Percentiles rank a stretch among this genome's conserved stretches.
phyloP scores from a whole-genome alignment of 495 filamentous ascomycete genomes.

The Daldinia bambusicola region DNA sequence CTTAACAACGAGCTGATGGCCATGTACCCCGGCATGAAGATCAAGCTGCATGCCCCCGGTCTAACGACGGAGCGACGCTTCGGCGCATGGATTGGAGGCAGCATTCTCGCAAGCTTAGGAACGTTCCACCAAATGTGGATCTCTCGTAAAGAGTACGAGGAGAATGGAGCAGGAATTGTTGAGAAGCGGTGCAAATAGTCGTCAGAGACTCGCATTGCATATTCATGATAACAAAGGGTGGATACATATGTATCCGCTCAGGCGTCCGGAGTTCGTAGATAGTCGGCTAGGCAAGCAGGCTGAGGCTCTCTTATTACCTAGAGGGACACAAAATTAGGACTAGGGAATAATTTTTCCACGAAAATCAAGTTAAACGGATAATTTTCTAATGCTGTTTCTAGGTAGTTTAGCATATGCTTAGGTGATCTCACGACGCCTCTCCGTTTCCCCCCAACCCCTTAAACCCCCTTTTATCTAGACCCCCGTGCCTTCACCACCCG shows the following conservation, averaged over 20 bases:
- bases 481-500: slow-evolving; percentile 57
- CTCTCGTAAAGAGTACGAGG: slow-evolving; percentile 82
- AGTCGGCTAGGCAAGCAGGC: slow-evolving; percentile 18
- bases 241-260: slow-evolving; percentile 14
- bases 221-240: slow-evolving; percentile 20
- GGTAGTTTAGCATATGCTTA: neutral
- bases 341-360: slow-evolving; percentile 12
- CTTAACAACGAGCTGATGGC: slow-evolving; percentile 82
- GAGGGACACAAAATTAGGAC: slow-evolving; percentile 24
- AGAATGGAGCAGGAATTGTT: slow-evolving; percentile 75
- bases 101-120: slow-evolving; percentile 93
- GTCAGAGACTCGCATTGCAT: neutral
- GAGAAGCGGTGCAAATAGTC: slow-evolving; percentile 80
- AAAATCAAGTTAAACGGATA: slow-evolving; percentile 12
- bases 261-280: slow-evolving; percentile 40
- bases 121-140: slow-evolving; percentile 99
- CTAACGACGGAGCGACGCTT: slow-evolving; percentile 87
- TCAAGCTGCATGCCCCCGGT: slow-evolving; percentile 86
- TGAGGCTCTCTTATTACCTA: slow-evolving; percentile 23
- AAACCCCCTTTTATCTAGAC: neutral
- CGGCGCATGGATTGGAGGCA: slow-evolving; percentile 94
- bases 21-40: slow-evolving; percentile 81
- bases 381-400: neutral
- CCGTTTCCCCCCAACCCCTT: slow-evolving; percentile 1
- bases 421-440: neutral